A percentile compares a stretch with the other conserved stretches of the same genome.
Conservation (phyloP, 2,329 filamentous ascomycete species). For the Lizonia empirigonia region DNA sequence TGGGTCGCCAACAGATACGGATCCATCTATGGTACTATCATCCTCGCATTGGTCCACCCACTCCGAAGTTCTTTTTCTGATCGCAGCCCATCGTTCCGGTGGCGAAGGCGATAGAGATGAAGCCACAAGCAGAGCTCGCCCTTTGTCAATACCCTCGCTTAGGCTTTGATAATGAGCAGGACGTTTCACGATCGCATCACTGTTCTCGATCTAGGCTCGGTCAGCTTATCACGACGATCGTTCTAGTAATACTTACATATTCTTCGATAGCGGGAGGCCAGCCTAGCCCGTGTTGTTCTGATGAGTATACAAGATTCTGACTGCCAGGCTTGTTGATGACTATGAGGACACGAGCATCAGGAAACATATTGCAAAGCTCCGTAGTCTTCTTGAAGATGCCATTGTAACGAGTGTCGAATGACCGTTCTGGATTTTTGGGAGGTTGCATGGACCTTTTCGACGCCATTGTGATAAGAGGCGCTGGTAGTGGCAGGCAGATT, state of each 20-base stretch:
- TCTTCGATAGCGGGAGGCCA: not conserved
- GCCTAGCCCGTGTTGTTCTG: not conserved
- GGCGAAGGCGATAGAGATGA: not conserved
- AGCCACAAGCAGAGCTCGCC: not conserved
- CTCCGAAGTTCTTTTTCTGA: not conserved
- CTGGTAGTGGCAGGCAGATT: no score
- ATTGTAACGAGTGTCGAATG: not conserved
- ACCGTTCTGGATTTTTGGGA: not conserved
- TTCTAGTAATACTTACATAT: not conserved
- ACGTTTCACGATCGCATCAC: not conserved
- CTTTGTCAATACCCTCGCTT: not conserved
- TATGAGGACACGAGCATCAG: not conserved
- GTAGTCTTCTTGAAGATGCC: slow-evolving; percentile 1
- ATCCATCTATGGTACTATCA: not conserved
- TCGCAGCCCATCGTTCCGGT: not conserved
- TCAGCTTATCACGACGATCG: not conserved
- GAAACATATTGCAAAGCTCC: not conserved
- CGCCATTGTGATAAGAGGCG: not conserved
- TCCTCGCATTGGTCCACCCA: not conserved
- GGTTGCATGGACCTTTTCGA: not conserved
- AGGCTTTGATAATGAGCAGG: not conserved
- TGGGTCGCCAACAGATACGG: not conserved
- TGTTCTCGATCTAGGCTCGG: not conserved
- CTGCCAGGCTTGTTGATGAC: not conserved
- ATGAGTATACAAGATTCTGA: not conserved